A percentile compares a stretch with the other conserved stretches of the same genome.
These are phyloP conservation scores for Lizanozyma gosingica DNA, from an alignment of 1,139 yeast species.

Conservation along the genomic window DNA sequence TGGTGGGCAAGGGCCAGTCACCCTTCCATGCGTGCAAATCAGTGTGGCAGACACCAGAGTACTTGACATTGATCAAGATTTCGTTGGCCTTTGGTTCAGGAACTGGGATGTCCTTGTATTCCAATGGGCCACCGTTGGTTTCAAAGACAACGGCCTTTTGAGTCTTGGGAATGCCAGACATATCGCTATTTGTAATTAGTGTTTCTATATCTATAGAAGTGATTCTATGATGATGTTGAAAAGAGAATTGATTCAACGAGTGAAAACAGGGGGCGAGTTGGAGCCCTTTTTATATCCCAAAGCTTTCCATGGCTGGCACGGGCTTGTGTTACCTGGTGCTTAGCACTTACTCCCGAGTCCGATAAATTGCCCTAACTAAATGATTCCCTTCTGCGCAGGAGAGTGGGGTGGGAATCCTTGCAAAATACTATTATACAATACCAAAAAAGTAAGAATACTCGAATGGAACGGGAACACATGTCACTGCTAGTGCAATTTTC, in stretches of 20 bases:
- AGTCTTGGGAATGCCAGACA: constrained; percentile 39
- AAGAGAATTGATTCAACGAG: neutral
- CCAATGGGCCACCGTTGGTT: constrained; percentile 54
- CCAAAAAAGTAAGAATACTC: too few species aligned
- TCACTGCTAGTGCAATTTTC: neutral
- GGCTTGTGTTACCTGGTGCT: too few species aligned
- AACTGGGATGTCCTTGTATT: constrained; percentile 55
- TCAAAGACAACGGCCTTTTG: constrained; percentile 72
- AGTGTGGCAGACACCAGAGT: constrained; percentile 63
- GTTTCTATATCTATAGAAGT: too few species aligned
- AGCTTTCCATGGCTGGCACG: neutral
- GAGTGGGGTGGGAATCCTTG: neutral
- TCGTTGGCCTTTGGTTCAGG: constrained; percentile 54
- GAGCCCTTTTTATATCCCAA: neutral
- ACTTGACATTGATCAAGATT: constrained; percentile 52
- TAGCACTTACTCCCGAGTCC: neutral
- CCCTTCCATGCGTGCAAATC: constrained; percentile 70
- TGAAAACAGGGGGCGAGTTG: neutral
- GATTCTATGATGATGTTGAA: too few species aligned
- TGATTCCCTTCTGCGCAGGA: neutral
- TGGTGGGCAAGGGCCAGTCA: constrained; percentile 60
- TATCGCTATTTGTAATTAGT: constrained; percentile 1
- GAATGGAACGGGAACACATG: neutral
- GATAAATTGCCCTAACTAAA: neutral
- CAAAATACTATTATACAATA: neutral